Percentiles rank a stretch among this genome's conserved stretches.
Conservation (phyloP, 108 stramenopile genomes). For the Pseudonitzschia multiseries region DNA sequence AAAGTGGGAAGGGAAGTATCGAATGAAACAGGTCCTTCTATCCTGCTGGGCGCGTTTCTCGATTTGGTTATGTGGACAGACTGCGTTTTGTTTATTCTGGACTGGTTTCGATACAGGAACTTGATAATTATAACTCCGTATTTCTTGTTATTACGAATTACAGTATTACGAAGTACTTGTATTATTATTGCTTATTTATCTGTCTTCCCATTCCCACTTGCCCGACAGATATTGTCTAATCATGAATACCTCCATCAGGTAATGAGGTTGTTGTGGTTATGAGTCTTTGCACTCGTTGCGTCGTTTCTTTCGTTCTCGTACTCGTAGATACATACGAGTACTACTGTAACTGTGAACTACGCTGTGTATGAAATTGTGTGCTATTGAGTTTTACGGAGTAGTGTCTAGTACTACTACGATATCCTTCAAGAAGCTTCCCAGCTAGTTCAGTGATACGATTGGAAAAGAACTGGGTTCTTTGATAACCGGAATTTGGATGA, state of each 20-base stretch:
- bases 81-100: neutral
- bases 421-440: no score
- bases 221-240: neutral
- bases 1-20: neutral
- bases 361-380: no score
- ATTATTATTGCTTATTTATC: neutral
- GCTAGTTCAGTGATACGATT: no score
- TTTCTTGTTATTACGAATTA: no score
- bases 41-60: neutral
- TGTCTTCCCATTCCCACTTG: slow-evolving; percentile 1
- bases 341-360: no score
- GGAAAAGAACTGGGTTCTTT: no score
- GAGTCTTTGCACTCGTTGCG: neutral
- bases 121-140: no score
- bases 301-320: no score
- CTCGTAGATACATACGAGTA: no score
- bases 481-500: no score
- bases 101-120: neutral
- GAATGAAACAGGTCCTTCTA: neutral
- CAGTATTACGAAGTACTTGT: neutral
- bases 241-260: neutral
- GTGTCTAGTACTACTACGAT: no score
- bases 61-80: neutral
- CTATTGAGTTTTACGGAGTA: no score
- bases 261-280: slow-evolving; percentile 1